Base-by-base conservation (phyloP, 805 yeast species). In the Huiozyma naganishii region DNA sequence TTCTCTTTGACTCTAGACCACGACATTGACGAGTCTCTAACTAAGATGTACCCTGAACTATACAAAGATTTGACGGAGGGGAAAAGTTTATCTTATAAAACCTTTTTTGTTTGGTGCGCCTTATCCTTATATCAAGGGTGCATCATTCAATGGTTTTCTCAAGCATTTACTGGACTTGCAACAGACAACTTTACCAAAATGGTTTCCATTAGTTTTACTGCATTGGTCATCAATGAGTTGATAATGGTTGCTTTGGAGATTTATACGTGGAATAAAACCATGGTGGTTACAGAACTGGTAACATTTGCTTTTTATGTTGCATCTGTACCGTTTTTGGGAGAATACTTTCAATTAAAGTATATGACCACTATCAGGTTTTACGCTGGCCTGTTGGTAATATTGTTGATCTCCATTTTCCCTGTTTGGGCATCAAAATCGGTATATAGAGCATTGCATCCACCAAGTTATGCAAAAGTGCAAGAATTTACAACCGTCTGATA, bases 391-490 rank as follows among this genome's bases (percentile, higher is more conserved):
- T 62, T 71, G 2, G 66, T 82, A 7, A 80, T 85, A 9, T 64
- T 89, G 36, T 70, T 77, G 0, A 66, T 85, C 4, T 82, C 95
- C 6, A 68, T 90, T 45, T 63, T 87, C 33, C 98, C 98, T 0
- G 94, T 90, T 1, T 90, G 96, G 96, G 67, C 82, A 2, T 79
- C 80, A 3, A 85, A 85, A 62, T 71, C 83, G 4, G 67, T 90
- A 12, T 79, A 81, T 57, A 73, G 95, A 49, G 78, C 70, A 48
- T 62, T 92, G 45, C 77, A 88, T 52, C 97, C 98, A 3, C 98
- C 98, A 30, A 87, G 86, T 57, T 92, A 92, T 62, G 97, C 97
- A 7, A 92, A 92, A 62, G 97, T 92, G 36, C 97, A 89, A 61
- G 92, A 84, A 41, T 63, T 63, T 47, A 51, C 63, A 6, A 55